Evolutionary conservation across 1,284 basidiomycete species (phyloP).

Genomic region (Moesziomyces aphidis): DNA sequence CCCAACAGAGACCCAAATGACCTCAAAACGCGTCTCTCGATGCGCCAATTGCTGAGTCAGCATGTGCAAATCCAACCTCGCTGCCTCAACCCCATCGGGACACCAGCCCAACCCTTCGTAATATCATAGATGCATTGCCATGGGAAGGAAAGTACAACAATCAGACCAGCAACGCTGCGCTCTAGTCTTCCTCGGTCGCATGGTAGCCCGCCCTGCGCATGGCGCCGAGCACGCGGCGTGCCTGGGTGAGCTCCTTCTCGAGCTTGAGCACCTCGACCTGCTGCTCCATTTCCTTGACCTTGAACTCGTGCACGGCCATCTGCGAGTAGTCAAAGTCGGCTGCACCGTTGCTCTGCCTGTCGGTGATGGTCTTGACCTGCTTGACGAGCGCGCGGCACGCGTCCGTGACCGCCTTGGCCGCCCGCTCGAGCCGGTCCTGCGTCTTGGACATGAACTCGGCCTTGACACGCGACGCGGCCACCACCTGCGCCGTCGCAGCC

Average conservation of each 20-base stretch:
- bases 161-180: too few species aligned
- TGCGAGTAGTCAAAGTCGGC: slow-evolving; percentile 89
- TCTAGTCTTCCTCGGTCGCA: slow-evolving; percentile 58
- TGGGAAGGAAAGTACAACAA: background rate
- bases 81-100: background rate
- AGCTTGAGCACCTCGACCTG: slow-evolving; percentile 96
- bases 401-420: slow-evolving; percentile 96
- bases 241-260: slow-evolving; percentile 85
- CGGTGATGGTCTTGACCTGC: slow-evolving; percentile 95
- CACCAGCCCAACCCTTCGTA: background rate
- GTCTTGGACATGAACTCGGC: slow-evolving; percentile 98
- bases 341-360: slow-evolving; percentile 78
- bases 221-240: slow-evolving; percentile 63
- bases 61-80: background rate
- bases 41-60: background rate
- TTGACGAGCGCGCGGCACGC: slow-evolving; percentile 97
- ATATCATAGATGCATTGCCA: slow-evolving; percentile 7
- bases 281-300: slow-evolving; percentile 89
- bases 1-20: background rate
- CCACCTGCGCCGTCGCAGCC: slow-evolving; percentile 95
- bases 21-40: slow-evolving; percentile 1
- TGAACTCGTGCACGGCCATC: slow-evolving; percentile 96
- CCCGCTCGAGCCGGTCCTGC: slow-evolving; percentile 93
- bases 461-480: slow-evolving; percentile 97
- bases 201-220: slow-evolving; percentile 66